phyloP scores from a whole-genome alignment of 495 filamentous ascomycete genomes.

The Penicillium paradoxum region DNA sequence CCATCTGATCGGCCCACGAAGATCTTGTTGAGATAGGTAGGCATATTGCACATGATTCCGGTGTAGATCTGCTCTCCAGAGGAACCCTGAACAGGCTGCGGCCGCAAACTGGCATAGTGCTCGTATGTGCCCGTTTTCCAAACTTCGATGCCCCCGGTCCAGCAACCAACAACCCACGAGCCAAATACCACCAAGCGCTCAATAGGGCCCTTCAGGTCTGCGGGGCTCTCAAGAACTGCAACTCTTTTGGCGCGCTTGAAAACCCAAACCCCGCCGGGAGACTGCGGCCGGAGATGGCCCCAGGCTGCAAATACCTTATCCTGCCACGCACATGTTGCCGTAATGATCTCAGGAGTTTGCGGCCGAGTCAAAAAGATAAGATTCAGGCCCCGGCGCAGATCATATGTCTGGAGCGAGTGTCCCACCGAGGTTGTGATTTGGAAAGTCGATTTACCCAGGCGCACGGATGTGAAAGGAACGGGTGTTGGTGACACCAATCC shows the following conservation, averaged over 20 bases:
- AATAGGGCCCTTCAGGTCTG: conserved; percentile 59
- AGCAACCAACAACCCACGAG: conserved; percentile 83
- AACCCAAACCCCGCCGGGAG: conserved; percentile 72
- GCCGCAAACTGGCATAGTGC: conserved; percentile 78
- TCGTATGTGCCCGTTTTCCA: conserved; percentile 84
- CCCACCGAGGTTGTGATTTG: conserved; percentile 95
- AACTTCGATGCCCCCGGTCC: conserved; percentile 69
- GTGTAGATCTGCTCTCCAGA: conserved; percentile 56
- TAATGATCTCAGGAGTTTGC: conserved; percentile 79
- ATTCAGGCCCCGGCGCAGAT: conserved; percentile 80
- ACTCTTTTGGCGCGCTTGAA: conserved; percentile 91
- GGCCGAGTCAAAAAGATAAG: conserved; percentile 89
- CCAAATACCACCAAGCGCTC: conserved; percentile 78
- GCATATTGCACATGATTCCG: conserved; percentile 72
- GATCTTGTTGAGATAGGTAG: conserved; percentile 93
- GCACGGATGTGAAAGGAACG: conserved; percentile 82
- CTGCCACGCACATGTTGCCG: conserved; percentile 82
- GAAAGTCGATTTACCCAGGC: conserved; percentile 88
- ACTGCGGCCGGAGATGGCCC: conserved; percentile 51
- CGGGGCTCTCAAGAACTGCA: conserved; percentile 62
- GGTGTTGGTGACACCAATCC: conserved; percentile 86
- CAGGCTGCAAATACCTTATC: conserved; percentile 83
- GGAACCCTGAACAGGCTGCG: conserved; percentile 35
- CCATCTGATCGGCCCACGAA: conserved; percentile 82
- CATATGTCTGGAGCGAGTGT: conserved; percentile 87